Percentiles rank a stretch among this genome's conserved stretches.
Conservation (phyloP, 1,139 yeast genomes). For the Diutina siamensis region DNA sequence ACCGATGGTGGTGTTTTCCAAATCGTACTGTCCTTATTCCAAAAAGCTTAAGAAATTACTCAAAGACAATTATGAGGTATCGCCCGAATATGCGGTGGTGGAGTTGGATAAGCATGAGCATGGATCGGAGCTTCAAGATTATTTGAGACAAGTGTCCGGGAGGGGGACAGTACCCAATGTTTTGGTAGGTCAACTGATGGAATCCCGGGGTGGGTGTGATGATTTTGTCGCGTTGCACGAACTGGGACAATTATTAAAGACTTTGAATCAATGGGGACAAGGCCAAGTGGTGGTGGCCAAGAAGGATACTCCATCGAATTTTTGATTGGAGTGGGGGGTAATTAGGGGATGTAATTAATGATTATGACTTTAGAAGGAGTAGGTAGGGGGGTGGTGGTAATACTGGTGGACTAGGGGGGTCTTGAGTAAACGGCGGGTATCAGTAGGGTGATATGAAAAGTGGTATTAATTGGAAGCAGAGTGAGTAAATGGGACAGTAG, state of each 20-base stretch:
- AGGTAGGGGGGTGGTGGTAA: too few relatives aligned
- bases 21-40: constrained; percentile 68
- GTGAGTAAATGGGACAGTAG: too few relatives aligned
- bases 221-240: constrained; percentile 58
- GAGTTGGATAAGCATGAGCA: constrained; percentile 74
- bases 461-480: too few relatives aligned
- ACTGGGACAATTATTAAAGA: constrained; percentile 36
- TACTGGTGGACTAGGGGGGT: too few relatives aligned
- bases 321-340: constrained; percentile 12
- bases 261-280: constrained; percentile 54
- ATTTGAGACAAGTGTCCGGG: constrained; percentile 44
- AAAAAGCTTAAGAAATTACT: constrained; percentile 57
- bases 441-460: too few relatives aligned
- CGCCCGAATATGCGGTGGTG: constrained; percentile 62
- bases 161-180: constrained; percentile 67
- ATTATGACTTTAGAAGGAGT: too few relatives aligned
- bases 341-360: neutral
- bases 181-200: constrained; percentile 39
- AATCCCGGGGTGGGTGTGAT: constrained; percentile 69
- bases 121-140: constrained; percentile 51
- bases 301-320: constrained; percentile 44
- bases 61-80: constrained; percentile 49
- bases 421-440: too few relatives aligned
- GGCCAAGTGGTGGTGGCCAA: constrained; percentile 41
- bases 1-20: constrained; percentile 66